Conservation (phyloP, 495 filamentous ascomycete genomes). For the Lasiosphaeris hirsuta region DNA sequence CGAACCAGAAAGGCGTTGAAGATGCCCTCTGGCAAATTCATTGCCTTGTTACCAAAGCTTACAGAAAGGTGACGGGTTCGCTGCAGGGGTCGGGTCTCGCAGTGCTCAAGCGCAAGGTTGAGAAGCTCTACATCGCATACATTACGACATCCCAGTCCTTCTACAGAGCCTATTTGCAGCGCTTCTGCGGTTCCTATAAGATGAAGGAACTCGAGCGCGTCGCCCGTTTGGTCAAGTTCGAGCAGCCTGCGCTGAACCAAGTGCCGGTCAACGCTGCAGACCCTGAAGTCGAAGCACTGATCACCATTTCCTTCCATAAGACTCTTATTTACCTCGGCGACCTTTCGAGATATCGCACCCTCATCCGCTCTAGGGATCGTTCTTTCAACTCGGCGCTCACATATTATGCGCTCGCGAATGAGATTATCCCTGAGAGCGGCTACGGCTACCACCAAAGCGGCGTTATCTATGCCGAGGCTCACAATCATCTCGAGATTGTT, state of each 20-base stretch:
- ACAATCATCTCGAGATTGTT: conserved; percentile 73
- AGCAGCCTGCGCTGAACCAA: conserved; percentile 33
- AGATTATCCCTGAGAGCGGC: conserved; percentile 74
- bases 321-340: conserved; percentile 86
- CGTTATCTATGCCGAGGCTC: conserved; percentile 72
- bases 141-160: conserved; percentile 83
- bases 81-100: conserved; percentile 52
- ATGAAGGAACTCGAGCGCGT: conserved; percentile 70
- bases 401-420: conserved; percentile 79
- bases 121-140: conserved; percentile 75
- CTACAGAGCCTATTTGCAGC: conserved; percentile 80
- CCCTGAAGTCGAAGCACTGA: conserved; percentile 48
- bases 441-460: conserved; percentile 84
- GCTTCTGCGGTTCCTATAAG: conserved; percentile 68
- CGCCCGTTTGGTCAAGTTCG: conserved; percentile 64
- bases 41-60: conserved; percentile 68
- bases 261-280: conserved; percentile 41
- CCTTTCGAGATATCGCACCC: conserved; percentile 76
- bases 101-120: conserved; percentile 74
- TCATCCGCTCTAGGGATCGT: conserved; percentile 52
- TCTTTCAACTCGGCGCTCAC: conserved; percentile 78
- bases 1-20: conserved; percentile 61
- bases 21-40: conserved; percentile 75
- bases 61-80: conserved; percentile 56
- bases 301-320: conserved; percentile 74